These are phyloP conservation scores for Metschnikowia matae DNA, from an alignment of 805 yeast species.

Conservation along the genomic window DNA sequence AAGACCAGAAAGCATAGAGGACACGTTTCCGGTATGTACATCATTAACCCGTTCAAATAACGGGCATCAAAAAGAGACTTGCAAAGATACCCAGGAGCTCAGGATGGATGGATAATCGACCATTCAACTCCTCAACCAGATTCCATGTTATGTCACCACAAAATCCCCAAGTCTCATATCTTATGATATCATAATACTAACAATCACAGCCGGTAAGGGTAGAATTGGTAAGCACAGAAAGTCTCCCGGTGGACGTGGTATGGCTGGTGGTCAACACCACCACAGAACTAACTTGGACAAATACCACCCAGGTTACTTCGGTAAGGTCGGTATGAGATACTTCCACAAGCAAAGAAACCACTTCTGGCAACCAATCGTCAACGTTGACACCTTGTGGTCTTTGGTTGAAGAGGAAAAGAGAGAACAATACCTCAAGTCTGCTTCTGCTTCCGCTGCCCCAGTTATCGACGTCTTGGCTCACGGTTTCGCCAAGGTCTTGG, in stretches of 20 bases:
- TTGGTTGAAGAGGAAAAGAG: slow-evolving; percentile 90
- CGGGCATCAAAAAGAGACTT: not conserved
- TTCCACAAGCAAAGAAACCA: slow-evolving; percentile 94
- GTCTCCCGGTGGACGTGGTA: slow-evolving; percentile 99
- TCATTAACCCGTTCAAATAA: not conserved
- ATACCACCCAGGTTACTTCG: slow-evolving; percentile 99
- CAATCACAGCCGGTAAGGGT: slow-evolving; percentile 94
- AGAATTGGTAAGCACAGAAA: slow-evolving; percentile 99
- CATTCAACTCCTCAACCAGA: not conserved
- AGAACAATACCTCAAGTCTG: slow-evolving; percentile 83
- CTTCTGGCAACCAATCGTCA: slow-evolving; percentile 97
- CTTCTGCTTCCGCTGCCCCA: slow-evolving; percentile 90
- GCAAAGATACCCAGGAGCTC: not conserved
- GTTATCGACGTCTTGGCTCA: slow-evolving; percentile 98
- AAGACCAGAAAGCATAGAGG: slow-evolving; percentile 99
- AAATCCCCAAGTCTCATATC: not conserved
- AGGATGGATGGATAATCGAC: not conserved
- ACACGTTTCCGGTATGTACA: slow-evolving; percentile 94
- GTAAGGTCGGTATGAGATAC: slow-evolving; percentile 99
- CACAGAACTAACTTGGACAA: slow-evolving; percentile 99
- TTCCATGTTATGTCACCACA: not conserved
- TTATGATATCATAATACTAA: slow-evolving; percentile 26
- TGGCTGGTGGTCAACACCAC: slow-evolving; percentile 99
- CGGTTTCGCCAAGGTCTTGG: slow-evolving; percentile 99
- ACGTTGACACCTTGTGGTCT: slow-evolving; percentile 98